These are phyloP conservation scores for Eucalyptus victrix DNA, from an alignment of 345 rosid species.

Conservation along the genomic window DNA sequence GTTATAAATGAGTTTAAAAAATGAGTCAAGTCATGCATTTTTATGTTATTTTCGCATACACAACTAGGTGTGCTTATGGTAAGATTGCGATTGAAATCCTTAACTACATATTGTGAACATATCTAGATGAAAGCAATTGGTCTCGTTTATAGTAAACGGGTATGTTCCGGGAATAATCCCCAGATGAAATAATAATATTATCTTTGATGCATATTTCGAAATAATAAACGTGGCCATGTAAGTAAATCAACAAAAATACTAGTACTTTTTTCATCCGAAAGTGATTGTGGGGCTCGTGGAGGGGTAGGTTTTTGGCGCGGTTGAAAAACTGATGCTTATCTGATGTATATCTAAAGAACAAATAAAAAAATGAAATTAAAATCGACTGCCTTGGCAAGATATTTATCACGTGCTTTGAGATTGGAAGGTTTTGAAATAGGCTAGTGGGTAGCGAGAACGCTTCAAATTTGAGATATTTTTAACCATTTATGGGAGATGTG, in stretches of 20 bases:
- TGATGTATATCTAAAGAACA: neutral
- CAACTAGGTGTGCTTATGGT: neutral
- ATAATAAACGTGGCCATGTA: neutral
- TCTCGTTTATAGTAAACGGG: neutral
- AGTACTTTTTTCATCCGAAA: neutral
- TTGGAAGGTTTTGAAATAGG: neutral
- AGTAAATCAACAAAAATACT: neutral
- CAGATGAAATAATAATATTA: neutral
- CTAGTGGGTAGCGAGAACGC: neutral
- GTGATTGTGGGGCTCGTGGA: neutral
- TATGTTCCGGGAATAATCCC: neutral
- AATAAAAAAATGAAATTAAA: neutral
- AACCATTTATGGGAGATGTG: neutral
- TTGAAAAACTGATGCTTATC: neutral
- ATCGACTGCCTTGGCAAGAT: neutral
- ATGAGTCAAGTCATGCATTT: rapidly evolving
- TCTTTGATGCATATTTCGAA: neutral
- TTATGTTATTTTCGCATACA: rapidly evolving
- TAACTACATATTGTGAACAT: neutral
- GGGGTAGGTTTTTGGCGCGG: neutral
- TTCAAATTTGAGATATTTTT: neutral
- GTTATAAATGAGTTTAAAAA: neutral
- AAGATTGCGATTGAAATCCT: neutral
- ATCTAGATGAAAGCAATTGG: neutral
- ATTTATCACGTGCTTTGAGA: neutral